phyloP scores from a whole-genome alignment of 768 basidiomycete species.

The Leccinum variicolor region DNA sequence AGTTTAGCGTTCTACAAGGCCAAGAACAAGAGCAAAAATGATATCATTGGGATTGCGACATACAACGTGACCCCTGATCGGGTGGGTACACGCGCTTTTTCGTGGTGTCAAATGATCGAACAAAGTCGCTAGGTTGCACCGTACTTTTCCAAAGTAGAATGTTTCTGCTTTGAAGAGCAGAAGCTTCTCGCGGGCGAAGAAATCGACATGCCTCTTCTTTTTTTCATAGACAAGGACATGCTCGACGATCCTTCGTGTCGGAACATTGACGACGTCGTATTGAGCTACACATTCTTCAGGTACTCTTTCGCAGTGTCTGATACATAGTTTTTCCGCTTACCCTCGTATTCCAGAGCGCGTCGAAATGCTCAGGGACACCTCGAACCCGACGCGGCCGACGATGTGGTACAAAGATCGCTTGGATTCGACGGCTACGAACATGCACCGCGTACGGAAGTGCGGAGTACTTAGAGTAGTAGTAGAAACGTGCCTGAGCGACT shows the following conservation, averaged over 20 bases:
- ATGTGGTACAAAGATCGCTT: conserved; percentile 73
- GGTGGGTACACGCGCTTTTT: conserved; percentile 43
- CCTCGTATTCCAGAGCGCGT: conserved; percentile 57
- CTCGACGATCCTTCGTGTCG: conserved; percentile 88
- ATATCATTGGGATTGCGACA: conserved; percentile 97
- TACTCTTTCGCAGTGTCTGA: conserved; percentile 26
- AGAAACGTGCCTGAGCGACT: too few relatives aligned
- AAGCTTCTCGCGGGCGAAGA: conserved; percentile 92
- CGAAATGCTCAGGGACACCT: conserved; percentile 82
- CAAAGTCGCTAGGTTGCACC: conserved; percentile 71
- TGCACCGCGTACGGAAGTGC: conserved; percentile 16
- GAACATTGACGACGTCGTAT: conserved; percentile 84
- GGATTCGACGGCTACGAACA: conserved; percentile 69
- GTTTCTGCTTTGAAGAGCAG: conserved; percentile 99
- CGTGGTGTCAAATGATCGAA: background rate
- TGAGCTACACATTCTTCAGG: conserved; percentile 99
- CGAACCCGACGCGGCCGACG: conserved; percentile 86
- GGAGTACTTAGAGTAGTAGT: background rate
- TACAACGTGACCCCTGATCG: conserved; percentile 99
- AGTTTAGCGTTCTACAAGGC: conserved; percentile 96
- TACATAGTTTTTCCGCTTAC: background rate
- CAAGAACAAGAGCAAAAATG: conserved; percentile 76
- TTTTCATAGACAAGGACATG: conserved; percentile 98
- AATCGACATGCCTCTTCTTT: conserved; percentile 96
- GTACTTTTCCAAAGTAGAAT: conserved; percentile 99